Percentiles rank a stretch among this genome's conserved stretches.
These are phyloP conservation scores for Cladophialophora immunda DNA, from an alignment of 2,329 filamentous ascomycete species.

Conservation along the genomic window DNA sequence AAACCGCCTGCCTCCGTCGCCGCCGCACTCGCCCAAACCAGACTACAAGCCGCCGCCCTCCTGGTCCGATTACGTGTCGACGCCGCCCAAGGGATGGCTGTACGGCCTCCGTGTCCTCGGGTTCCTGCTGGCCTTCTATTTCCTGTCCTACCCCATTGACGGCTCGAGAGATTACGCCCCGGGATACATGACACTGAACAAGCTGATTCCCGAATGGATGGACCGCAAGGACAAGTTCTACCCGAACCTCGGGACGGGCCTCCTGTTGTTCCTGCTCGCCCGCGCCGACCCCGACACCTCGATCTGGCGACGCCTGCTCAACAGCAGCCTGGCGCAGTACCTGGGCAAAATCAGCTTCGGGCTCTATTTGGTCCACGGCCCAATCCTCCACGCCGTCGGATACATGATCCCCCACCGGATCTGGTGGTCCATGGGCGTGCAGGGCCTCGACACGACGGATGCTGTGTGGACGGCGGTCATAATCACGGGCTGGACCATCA, in stretches of 20 bases:
- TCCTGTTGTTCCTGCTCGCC: slow-evolving; percentile 55
- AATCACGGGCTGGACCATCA: slow-evolving; percentile 52
- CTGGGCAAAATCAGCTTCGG: slow-evolving; percentile 58
- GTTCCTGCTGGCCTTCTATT: slow-evolving; percentile 53
- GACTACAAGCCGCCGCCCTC: slow-evolving; percentile 34
- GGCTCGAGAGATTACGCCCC: slow-evolving; percentile 50
- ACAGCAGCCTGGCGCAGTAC: slow-evolving; percentile 53
- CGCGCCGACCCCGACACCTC: slow-evolving; percentile 49
- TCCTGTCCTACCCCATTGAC: slow-evolving; percentile 53
- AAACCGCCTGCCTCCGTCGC: slow-evolving; percentile 32
- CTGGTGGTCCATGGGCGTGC: slow-evolving; percentile 51
- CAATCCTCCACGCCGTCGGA: slow-evolving; percentile 53
- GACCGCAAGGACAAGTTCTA: slow-evolving; percentile 48
- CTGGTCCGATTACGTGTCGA: slow-evolving; percentile 6
- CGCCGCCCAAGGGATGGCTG: not conserved
- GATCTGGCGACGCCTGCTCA: slow-evolving; percentile 51
- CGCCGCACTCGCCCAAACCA: slow-evolving; percentile 30
- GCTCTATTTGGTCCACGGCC: slow-evolving; percentile 58
- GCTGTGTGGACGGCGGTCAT: slow-evolving; percentile 51
- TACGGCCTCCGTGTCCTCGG: slow-evolving; percentile 37
- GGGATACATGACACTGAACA: slow-evolving; percentile 53
- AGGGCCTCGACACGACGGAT: slow-evolving; percentile 43
- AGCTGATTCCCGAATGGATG: slow-evolving; percentile 48
- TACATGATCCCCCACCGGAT: slow-evolving; percentile 48
- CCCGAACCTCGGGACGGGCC: slow-evolving; percentile 51